A percentile compares a stretch with the other conserved stretches of the same genome.
phyloP scores from a whole-genome alignment of 2,329 filamentous ascomycete genomes.

The Pseudogymnoascus sp. region DNA sequence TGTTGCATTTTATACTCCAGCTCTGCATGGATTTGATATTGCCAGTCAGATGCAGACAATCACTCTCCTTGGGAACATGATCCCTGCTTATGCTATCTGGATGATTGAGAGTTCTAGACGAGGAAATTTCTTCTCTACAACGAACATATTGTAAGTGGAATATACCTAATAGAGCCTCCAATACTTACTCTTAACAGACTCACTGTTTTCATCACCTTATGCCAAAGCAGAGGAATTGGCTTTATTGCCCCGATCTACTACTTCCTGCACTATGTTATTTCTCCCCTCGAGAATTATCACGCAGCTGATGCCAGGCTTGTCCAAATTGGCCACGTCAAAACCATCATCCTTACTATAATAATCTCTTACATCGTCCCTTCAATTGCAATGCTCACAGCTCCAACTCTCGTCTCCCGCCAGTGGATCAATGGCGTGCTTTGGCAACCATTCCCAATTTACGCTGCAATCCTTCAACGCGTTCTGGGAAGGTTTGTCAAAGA shows the following conservation, averaged over 20 bases:
- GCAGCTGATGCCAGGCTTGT: conserved; percentile 26
- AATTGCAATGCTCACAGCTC: conserved; percentile 19
- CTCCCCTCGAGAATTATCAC: conserved; percentile 22
- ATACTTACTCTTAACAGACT: conserved; percentile 17
- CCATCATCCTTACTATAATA: conserved; percentile 25
- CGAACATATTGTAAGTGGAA: conserved; percentile 13
- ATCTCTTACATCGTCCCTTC: conserved; percentile 23
- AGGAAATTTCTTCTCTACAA: conserved; percentile 20
- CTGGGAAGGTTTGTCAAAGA: neutral
- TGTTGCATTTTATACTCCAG: conserved; percentile 19
- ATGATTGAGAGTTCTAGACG: conserved; percentile 18
- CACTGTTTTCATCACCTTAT: conserved; percentile 15
- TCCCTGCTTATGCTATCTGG: conserved; percentile 16
- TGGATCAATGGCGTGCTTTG: conserved; percentile 12
- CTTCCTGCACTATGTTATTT: conserved; percentile 25
- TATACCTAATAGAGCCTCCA: neutral
- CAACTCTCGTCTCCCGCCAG: conserved; percentile 18
- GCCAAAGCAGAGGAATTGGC: conserved; percentile 22
- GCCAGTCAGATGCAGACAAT: conserved; percentile 17
- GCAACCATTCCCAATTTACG: neutral
- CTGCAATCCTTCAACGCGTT: neutral
- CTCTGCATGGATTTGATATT: conserved; percentile 15
- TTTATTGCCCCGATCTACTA: conserved; percentile 25
- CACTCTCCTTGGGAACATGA: conserved; percentile 23
- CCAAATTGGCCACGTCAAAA: conserved; percentile 22